Evolutionary conservation across 495 filamentous ascomycete species (phyloP).

Genomic region (Hamigera avellanea): DNA sequence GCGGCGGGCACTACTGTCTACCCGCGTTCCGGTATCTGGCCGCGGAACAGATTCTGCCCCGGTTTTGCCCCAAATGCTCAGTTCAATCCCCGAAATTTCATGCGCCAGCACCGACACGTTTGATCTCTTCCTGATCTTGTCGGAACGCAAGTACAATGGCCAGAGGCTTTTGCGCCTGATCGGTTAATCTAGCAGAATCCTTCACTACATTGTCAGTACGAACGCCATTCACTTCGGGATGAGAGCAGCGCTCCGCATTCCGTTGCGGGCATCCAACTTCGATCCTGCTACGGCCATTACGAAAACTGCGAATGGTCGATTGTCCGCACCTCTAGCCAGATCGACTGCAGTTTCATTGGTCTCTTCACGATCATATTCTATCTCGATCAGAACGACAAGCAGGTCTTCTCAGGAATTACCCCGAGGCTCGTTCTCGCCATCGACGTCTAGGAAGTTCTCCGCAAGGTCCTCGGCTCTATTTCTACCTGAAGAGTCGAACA

Average conservation of each 20-base stretch:
- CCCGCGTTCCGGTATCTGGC: too few species aligned
- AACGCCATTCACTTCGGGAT: conserved; percentile 16
- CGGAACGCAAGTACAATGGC: background rate
- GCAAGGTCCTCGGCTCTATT: conserved; percentile 9
- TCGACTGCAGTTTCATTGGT: too few species aligned
- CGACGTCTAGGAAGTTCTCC: conserved; percentile 5
- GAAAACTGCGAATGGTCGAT: conserved; percentile 4
- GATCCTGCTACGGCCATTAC: conserved; percentile 21
- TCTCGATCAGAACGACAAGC: too few species aligned
- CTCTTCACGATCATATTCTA: background rate
- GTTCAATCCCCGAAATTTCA: background rate
- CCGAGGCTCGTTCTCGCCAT: background rate
- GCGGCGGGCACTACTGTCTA: too few species aligned
- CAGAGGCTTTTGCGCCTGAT: background rate
- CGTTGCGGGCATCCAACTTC: conserved; percentile 25
- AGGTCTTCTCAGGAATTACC: background rate
- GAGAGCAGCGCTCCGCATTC: conserved; percentile 26
- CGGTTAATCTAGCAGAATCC: too few species aligned
- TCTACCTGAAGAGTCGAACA: conserved; percentile 5
- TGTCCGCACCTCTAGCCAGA: background rate
- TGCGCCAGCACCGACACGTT: background rate
- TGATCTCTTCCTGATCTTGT: background rate
- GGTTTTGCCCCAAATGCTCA: too few species aligned
- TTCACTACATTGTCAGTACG: too few species aligned
- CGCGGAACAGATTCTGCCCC: too few species aligned